Base-by-base conservation (phyloP, 805 yeast genomes). In the Starmerella stigmatis region DNA sequence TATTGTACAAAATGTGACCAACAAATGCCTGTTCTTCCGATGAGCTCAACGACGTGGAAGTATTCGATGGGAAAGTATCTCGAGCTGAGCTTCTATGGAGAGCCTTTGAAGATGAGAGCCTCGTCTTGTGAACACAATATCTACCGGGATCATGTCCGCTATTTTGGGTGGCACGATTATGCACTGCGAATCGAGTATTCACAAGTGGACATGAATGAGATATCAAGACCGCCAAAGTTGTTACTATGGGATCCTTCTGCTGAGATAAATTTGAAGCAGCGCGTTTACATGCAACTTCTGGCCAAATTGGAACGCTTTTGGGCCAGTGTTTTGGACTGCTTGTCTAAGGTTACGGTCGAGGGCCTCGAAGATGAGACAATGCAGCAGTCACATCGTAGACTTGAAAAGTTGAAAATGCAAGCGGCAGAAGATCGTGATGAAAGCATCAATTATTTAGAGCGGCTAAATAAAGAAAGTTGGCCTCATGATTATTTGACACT, bases 51-150 rank as follows among this genome's bases (percentile, higher is more conserved):
- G 31, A 79, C 96, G 0, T 88, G 94, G 80, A 86, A 80, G 57
- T 79, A 79, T 52, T 89, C 97, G 0, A 80, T 92, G 63, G 98
- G 97, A 0, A 94, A 94, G 59, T 92, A 83, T 59, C 66, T 92
- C 20, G 97, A 92, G 64, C 66, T 88, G 19, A 69, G 81, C 25
- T 88, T 88, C 59, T 86, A 94, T 83, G 75, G 81, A 45, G 63
- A 68, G 28, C 68, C 66, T 16, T 65, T 76, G 30, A 68, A 74
- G 12, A 67, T 77, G 46, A 68, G 77, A 5, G 81, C 78, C 2
- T 81, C 80, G 1, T 69, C 72, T 17, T 92, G 98, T 61, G 63
- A 70, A 0, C 96, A 89, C 63, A 86, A 86, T 59, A 78, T 81
- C 46, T 80, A 84, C 52, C 75, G 79, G 44, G 85, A 81, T 49